These are phyloP conservation scores for Neocallimastix lanati DNA, from an alignment of 192 early-diverging fungal species.

Conservation along the genomic window DNA sequence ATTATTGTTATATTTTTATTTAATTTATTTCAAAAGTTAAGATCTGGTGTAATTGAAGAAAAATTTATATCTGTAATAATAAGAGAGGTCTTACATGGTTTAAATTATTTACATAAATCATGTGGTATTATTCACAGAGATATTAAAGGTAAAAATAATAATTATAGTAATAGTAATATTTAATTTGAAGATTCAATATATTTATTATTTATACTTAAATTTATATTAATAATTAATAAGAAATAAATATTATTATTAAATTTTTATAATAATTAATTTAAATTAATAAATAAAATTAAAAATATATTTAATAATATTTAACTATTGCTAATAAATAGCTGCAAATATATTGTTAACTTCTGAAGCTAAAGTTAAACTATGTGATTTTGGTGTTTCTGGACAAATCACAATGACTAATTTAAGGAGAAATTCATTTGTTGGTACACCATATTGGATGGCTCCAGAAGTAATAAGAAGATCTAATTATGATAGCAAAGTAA, in stretches of 20 bases:
- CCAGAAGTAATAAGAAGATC: constrained; percentile 14
- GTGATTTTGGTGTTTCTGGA: constrained; percentile 43
- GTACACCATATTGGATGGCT: background rate
- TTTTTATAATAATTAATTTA: no score
- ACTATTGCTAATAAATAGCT: no score
- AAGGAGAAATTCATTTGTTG: background rate
- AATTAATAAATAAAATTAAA: no score
- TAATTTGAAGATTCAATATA: no score
- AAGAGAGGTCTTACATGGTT: constrained; percentile 67
- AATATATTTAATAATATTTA: no score
- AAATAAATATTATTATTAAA: no score
- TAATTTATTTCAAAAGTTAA: no score
- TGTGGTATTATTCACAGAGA: constrained; percentile 90
- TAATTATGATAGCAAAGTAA: constrained; percentile 78
- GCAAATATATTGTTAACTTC: constrained; percentile 46
- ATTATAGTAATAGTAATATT: no score
- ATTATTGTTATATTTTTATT: no score
- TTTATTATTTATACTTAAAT: no score
- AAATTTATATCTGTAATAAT: constrained; percentile 74
- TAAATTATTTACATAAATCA: constrained; percentile 83
- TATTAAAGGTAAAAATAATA: no score
- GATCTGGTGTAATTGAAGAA: constrained; percentile 71
- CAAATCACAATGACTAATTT: constrained; percentile 20
- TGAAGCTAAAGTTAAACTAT: constrained; percentile 27
- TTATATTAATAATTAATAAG: no score